Percentiles rank a stretch among this genome's conserved stretches.
Conservation (phyloP, 495 filamentous ascomycete species). For the Penicillium ucsense region DNA sequence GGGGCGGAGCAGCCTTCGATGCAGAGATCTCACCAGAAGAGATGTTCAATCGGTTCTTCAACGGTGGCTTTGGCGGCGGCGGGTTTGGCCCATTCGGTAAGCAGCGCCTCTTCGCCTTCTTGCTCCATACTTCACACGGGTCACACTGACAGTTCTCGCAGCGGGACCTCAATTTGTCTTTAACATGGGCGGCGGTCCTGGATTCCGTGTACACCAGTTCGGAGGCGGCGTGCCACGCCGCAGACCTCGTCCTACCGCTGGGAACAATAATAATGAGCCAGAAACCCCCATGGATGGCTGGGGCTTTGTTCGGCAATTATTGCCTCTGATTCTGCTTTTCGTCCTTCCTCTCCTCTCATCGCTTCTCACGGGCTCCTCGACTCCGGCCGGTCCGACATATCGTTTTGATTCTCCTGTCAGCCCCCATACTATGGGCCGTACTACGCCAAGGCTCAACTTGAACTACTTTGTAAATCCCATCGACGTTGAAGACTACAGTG, state of each 20-base stretch:
- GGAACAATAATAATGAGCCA: constrained; percentile 37
- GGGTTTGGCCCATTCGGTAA: constrained; percentile 54
- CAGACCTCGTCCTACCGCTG: constrained; percentile 58
- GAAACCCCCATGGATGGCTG: constrained; percentile 38
- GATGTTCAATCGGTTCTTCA: constrained; percentile 91
- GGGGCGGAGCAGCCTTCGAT: constrained; percentile 55
- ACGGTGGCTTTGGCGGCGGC: constrained; percentile 43
- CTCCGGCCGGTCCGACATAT: constrained; percentile 54
- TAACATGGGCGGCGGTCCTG: constrained; percentile 76
- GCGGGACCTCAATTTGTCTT: constrained; percentile 81
- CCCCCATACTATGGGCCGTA: constrained; percentile 63
- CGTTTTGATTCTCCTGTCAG: constrained; percentile 56
- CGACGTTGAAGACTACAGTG: constrained; percentile 60
- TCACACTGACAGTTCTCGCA: constrained; percentile 23
- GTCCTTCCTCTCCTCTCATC: constrained; percentile 77
- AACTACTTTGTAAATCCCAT: constrained; percentile 77
- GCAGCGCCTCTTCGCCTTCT: neutral
- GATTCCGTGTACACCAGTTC: constrained; percentile 80
- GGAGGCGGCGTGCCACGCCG: constrained; percentile 58
- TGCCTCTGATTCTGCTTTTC: constrained; percentile 84
- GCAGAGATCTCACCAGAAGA: constrained; percentile 96
- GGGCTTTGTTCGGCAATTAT: constrained; percentile 49
- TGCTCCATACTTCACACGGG: neutral
- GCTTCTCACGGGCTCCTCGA: constrained; percentile 55
- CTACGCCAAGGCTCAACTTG: constrained; percentile 58